Evolutionary conservation across 1,284 basidiomycete genomes (phyloP).

Genomic region (Ceratobasidium sp.): DNA sequence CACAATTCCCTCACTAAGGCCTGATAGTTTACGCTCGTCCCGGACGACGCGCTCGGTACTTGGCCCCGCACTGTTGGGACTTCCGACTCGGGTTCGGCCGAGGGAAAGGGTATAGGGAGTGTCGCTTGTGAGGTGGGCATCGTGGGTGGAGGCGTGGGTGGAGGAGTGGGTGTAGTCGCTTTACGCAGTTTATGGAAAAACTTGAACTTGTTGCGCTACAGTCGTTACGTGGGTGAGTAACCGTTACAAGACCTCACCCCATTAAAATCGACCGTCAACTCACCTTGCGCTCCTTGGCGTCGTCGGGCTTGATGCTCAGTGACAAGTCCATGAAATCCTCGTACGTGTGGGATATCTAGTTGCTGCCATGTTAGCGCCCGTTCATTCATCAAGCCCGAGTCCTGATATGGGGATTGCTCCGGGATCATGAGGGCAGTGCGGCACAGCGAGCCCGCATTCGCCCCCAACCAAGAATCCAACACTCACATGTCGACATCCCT

Average conservation of each 20-base stretch:
- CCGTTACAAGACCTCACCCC: neutral
- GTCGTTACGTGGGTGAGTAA: neutral
- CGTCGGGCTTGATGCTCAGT: conserved; percentile 81
- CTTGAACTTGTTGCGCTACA: conserved; percentile 71
- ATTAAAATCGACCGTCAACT: neutral
- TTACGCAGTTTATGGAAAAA: conserved; percentile 55
- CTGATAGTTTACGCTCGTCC: neutral
- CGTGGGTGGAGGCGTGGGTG: conserved; percentile 19
- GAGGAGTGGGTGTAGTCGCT: conserved; percentile 19
- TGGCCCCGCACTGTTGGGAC: neutral
- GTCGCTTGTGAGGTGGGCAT: conserved; percentile 9
- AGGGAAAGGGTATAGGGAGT: conserved; percentile 8
- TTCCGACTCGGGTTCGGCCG: conserved; percentile 11
- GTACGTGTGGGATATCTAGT: conserved; percentile 83
- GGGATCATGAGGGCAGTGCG: too few relatives aligned
- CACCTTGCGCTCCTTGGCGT: conserved; percentile 67
- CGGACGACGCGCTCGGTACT: neutral
- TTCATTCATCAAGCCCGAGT: too few relatives aligned
- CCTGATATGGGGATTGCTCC: neutral
- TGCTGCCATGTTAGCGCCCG: neutral
- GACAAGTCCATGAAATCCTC: conserved; percentile 95
- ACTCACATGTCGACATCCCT: conserved; percentile 78
- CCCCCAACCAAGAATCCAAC: neutral
- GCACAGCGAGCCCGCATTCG: neutral
- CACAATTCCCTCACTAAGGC: neutral